Evolutionary conservation across 2,329 filamentous ascomycete species (phyloP), one percentile per base, ranked within the genome.

Genomic region (Monosporascus sp.): DNA sequence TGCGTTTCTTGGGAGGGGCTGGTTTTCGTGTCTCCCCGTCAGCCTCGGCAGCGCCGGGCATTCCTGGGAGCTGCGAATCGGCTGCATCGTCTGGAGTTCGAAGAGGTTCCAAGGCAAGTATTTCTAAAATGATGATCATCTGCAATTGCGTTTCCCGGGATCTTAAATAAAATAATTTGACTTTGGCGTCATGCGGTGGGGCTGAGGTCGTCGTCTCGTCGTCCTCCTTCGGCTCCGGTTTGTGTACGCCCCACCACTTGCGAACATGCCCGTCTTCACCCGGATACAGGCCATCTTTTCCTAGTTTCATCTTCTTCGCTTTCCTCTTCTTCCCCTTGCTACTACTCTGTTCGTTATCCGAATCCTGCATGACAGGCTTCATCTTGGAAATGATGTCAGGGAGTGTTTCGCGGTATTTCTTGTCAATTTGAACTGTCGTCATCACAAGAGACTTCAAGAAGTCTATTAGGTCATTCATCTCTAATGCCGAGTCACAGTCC

Each of bases 111-210:
- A 94, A 72, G 2, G 88, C 86, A 22, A 92, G 71, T 17, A 91
- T 84, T 64, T 94, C 89, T 6, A 94, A 76, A 50, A 91, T 85
- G 35, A 94, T 68, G 52, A 93, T 90, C 71, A 93, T 83, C 66
- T 94, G 89, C 40, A 92, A 73, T 62, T 92, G 86, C 0, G 88
- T 91, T 72, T 94, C 89, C 55, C 89, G 79, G 24, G 86, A 85
- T 43, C 88, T 81, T 40, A 93, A 70, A 50, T 84, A 78, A 2
- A 84, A 80, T n/a, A 86, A 72, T 41, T 86, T 80, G 20, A 81
- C 78, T 63, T 80, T 87, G 51, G 84, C 74, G 35, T 84, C 78
- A 17, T 81, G 74, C 5, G 76, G 70, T 2, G 79, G 58, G 17
- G 51, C 55, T 3, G 31, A 35, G 43, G 58, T 69, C 50, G 75